Conservation (phyloP, 495 filamentous ascomycete species). For the Jackrogersella multiformis region DNA sequence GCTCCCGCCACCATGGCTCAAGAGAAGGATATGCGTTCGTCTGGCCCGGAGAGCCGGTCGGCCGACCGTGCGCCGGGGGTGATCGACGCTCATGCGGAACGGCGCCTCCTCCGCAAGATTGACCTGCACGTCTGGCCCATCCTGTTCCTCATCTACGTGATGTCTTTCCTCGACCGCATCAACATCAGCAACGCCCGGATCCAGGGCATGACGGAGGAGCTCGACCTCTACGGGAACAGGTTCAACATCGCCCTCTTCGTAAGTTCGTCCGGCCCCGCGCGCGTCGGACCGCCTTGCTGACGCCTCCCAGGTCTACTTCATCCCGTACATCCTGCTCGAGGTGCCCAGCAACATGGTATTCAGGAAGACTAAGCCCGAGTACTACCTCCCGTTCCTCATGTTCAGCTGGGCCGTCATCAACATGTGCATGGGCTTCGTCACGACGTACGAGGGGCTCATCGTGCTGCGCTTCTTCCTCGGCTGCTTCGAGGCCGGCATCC, state of each 20-base stretch:
- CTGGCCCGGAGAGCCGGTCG: not conserved
- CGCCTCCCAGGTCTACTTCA: slow-evolving; percentile 61
- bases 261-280: not conserved
- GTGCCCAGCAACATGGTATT: slow-evolving; percentile 67
- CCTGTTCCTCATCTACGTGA: slow-evolving; percentile 54
- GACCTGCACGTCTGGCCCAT: slow-evolving; percentile 52
- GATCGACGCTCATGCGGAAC: slow-evolving; percentile 41
- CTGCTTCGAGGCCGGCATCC: slow-evolving; percentile 66
- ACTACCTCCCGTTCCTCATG: slow-evolving; percentile 65
- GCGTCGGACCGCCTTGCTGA: not conserved
- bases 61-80: slow-evolving; percentile 3
- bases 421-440: slow-evolving; percentile 60
- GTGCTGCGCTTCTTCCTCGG: slow-evolving; percentile 66
- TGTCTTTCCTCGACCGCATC: slow-evolving; percentile 62
- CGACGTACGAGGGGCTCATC: slow-evolving; percentile 62
- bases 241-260: slow-evolving; percentile 71
- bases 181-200: slow-evolving; percentile 73
- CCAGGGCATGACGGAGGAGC: slow-evolving; percentile 66
- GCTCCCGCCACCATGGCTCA: slow-evolving; percentile 3
- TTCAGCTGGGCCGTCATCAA: slow-evolving; percentile 66
- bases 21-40: slow-evolving; percentile 10
- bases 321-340: slow-evolving; percentile 71
- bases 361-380: slow-evolving; percentile 59
- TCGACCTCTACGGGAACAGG: slow-evolving; percentile 63
- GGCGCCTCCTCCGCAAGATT: slow-evolving; percentile 48